Evolutionary conservation across 176 grass and related monocot genomes (phyloP).

Genomic region (Rhynchospora tenuis): DNA sequence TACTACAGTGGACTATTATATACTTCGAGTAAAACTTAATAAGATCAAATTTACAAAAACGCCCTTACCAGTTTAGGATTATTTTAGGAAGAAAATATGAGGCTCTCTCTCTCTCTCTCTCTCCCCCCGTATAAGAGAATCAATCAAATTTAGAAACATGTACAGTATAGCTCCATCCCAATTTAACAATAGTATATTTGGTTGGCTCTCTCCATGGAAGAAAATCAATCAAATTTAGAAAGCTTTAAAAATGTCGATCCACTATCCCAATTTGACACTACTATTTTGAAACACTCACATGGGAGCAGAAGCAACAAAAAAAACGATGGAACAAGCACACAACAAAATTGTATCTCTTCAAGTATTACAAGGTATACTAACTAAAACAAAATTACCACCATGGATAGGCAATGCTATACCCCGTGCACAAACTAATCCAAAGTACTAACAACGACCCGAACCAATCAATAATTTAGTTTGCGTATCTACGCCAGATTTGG

Average conservation of each 20-base stretch:
- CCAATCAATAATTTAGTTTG: background rate
- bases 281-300: background rate
- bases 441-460: background rate
- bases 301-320: background rate
- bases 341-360: background rate
- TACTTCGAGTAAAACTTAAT: background rate
- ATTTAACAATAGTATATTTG: no score
- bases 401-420: background rate
- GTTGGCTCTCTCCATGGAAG: background rate
- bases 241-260: background rate
- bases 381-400: background rate
- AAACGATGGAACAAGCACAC: background rate
- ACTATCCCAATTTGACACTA: background rate
- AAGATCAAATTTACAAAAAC: background rate
- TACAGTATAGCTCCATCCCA: no score
- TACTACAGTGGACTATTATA: background rate
- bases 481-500: background rate
- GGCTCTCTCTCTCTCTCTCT: no score
- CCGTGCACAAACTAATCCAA: background rate
- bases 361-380: background rate
- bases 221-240: conserved; percentile 1
- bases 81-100: background rate
- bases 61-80: background rate
- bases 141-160: no score
- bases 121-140: no score